phyloP scores from a whole-genome alignment of 192 early-diverging fungal species.

The Mortierella alpina region DNA sequence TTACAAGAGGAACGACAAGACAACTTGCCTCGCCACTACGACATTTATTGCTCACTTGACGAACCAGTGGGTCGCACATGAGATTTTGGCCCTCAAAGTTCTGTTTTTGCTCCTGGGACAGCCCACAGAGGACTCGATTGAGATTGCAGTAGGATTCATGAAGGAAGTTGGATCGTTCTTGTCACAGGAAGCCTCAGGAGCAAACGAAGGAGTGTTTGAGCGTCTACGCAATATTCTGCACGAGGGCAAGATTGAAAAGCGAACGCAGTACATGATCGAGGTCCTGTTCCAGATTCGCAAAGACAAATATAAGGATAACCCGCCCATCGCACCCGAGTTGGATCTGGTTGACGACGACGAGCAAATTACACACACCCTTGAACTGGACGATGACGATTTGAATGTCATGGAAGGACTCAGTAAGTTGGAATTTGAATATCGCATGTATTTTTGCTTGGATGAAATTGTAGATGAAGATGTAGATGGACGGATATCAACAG shows the following conservation, averaged over 20 bases:
- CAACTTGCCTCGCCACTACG: slow-evolving; percentile 82
- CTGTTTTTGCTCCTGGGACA: slow-evolving; percentile 84
- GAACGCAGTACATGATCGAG: slow-evolving; percentile 98
- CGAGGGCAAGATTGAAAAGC: slow-evolving; percentile 93
- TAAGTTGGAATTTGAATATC: slow-evolving; percentile 17
- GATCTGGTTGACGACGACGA: slow-evolving; percentile 97
- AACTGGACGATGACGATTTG: slow-evolving; percentile 87
- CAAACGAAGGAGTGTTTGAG: slow-evolving; percentile 89
- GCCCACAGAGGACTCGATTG: slow-evolving; percentile 95
- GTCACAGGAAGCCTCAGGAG: slow-evolving; percentile 78
- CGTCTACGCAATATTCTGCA: slow-evolving; percentile 92
- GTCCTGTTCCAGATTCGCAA: slow-evolving; percentile 95
- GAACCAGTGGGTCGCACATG: slow-evolving; percentile 90
- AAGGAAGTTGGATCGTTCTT: slow-evolving; percentile 88
- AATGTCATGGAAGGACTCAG: slow-evolving; percentile 84
- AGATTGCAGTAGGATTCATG: slow-evolving; percentile 95
- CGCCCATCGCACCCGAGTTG: slow-evolving; percentile 76
- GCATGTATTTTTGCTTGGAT: not conserved
- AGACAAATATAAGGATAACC: slow-evolving; percentile 93
- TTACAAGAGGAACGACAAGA: slow-evolving; percentile 93
- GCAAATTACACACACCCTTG: slow-evolving; percentile 90
- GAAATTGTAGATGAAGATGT: not conserved
- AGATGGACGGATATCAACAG: not conserved
- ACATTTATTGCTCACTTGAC: slow-evolving; percentile 94
- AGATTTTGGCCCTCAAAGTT: slow-evolving; percentile 90